A percentile compares a stretch with the other conserved stretches of the same genome.
Conservation (phyloP, 2,329 filamentous ascomycete genomes). For the Penicillium sp. region DNA sequence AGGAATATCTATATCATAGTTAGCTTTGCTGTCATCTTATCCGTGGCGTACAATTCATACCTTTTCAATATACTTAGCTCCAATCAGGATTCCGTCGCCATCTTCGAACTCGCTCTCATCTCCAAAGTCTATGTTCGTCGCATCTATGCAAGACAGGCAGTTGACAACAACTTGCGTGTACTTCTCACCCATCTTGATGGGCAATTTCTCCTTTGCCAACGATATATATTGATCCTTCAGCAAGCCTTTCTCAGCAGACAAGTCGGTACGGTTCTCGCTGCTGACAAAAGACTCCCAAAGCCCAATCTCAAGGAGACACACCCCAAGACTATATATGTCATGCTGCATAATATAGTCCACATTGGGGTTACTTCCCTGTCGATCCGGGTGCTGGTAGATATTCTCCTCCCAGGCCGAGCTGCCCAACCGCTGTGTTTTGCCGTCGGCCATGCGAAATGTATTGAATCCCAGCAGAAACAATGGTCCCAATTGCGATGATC, state of each 20-base stretch:
- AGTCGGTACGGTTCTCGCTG: not conserved
- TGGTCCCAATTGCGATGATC: not conserved
- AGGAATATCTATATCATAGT: no score
- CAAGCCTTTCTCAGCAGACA: not conserved
- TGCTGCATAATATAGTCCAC: not conserved
- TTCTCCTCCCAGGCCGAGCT: not conserved
- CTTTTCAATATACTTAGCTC: not conserved
- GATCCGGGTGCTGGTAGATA: not conserved
- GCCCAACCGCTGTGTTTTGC: not conserved
- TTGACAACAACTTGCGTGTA: not conserved
- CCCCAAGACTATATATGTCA: not conserved
- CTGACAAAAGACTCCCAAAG: slow-evolving; percentile 25
- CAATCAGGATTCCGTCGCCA: not conserved
- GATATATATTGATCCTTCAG: not conserved
- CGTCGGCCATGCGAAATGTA: not conserved
- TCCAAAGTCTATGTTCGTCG: not conserved
- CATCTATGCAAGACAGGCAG: not conserved
- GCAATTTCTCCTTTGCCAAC: not conserved
- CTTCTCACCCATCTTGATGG: no score
- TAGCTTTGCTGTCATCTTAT: no score
- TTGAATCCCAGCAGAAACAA: not conserved
- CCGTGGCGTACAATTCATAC: not conserved
- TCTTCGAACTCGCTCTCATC: not conserved
- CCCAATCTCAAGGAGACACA: slow-evolving; percentile 26
- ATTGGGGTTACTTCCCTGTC: not conserved